Evolutionary conservation across 768 basidiomycete species (phyloP).

Genomic region (Rubroboletus satanas): DNA sequence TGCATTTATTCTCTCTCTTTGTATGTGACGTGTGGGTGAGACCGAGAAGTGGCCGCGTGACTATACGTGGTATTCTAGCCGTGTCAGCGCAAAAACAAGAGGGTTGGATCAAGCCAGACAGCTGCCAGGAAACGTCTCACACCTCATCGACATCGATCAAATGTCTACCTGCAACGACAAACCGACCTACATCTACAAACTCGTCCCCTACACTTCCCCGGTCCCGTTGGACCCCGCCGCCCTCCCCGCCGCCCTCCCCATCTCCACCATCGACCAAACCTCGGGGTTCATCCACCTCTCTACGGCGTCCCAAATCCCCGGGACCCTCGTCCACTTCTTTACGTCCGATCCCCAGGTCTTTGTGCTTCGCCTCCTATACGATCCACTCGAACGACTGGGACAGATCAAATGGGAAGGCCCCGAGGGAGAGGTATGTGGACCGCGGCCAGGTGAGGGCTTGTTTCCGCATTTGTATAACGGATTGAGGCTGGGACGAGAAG

Average conservation of each 20-base stretch:
- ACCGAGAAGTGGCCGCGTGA: neutral
- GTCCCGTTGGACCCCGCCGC: slow-evolving; percentile 30
- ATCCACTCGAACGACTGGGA: slow-evolving; percentile 28
- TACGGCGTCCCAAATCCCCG: slow-evolving; percentile 45
- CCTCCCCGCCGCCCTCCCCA: slow-evolving; percentile 44
- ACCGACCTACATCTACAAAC: slow-evolving; percentile 61
- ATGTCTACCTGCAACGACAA: slow-evolving; percentile 4
- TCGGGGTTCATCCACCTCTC: slow-evolving; percentile 56
- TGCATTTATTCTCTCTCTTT: neutral
- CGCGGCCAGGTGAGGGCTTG: slow-evolving; percentile 41
- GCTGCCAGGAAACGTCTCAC: neutral
- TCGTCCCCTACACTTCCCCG: slow-evolving; percentile 42
- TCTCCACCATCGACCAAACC: slow-evolving; percentile 45
- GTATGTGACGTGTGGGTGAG: neutral
- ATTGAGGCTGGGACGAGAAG: slow-evolving; percentile 39
- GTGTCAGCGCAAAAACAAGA: neutral
- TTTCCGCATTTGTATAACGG: slow-evolving; percentile 56
- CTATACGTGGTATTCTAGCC: neutral
- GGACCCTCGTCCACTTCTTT: slow-evolving; percentile 48
- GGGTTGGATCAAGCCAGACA: neutral
- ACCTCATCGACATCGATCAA: neutral
- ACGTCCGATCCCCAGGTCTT: slow-evolving; percentile 35
- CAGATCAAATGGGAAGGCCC: slow-evolving; percentile 50
- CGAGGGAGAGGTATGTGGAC: slow-evolving; percentile 37
- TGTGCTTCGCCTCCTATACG: slow-evolving; percentile 44